Evolutionary conservation across 805 yeast species (phyloP).

Genomic region (Pichia cabralensis): DNA sequence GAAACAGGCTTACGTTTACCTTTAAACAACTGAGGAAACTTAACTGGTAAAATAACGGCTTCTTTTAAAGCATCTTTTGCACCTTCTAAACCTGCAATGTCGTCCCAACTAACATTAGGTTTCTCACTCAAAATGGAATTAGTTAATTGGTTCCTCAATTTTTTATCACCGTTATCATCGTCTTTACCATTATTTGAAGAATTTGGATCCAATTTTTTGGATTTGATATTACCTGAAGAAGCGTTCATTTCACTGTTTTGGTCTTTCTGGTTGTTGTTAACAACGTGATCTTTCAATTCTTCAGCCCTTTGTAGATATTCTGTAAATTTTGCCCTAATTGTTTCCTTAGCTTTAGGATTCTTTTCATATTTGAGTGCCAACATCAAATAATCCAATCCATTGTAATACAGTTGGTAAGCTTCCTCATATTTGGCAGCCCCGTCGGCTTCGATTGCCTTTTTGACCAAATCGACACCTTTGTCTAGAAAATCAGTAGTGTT

Average conservation of each 20-base stretch:
- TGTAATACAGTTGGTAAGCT: slow-evolving; percentile 86
- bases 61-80: slow-evolving; percentile 97
- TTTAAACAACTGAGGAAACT: slow-evolving; percentile 88
- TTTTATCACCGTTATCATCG: slow-evolving; percentile 74
- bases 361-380: slow-evolving; percentile 91
- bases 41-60: slow-evolving; percentile 93
- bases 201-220: slow-evolving; percentile 32
- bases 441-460: slow-evolving; percentile 92
- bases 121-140: slow-evolving; percentile 87
- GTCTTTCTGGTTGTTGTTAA: slow-evolving; percentile 38
- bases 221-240: slow-evolving; percentile 48
- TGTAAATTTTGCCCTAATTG: slow-evolving; percentile 78
- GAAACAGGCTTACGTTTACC: slow-evolving; percentile 91
- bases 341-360: slow-evolving; percentile 78
- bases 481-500: slow-evolving; percentile 59
- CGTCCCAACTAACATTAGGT: slow-evolving; percentile 91
- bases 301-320: slow-evolving; percentile 92
- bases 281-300: slow-evolving; percentile 81
- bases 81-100: slow-evolving; percentile 88
- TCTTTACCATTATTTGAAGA: slow-evolving; percentile 30
- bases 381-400: slow-evolving; percentile 91
- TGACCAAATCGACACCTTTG: slow-evolving; percentile 92
- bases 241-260: slow-evolving; percentile 44
- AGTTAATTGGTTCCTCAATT: slow-evolving; percentile 80
- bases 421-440: slow-evolving; percentile 84